Evolutionary conservation across 2,329 filamentous ascomycete species (phyloP), one percentile per base, ranked within the genome.

Genomic region (Neopestalotiopsis rosae): DNA sequence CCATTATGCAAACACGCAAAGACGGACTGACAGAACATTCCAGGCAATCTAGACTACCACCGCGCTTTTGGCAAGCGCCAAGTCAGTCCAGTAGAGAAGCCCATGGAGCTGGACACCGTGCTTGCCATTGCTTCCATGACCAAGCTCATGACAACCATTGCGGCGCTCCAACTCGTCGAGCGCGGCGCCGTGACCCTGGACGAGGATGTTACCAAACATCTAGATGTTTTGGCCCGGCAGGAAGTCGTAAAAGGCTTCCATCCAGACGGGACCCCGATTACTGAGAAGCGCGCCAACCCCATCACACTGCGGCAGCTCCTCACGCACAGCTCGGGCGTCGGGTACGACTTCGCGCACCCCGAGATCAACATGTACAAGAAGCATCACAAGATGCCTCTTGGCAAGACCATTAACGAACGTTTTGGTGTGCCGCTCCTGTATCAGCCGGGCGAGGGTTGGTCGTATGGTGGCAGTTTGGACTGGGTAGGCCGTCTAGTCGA

Each of bases 231-330:
- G 4, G 81, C 79, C 5, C 68, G 72, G 2, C 81, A 83, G 61
- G 76, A 81, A 12, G 78, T 88, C 59, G 70, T 88, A 2, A 79
- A 75, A 4, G 84, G 82, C 3, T 84, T 86, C 70, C 73, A 77
- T 28, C 77, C 79, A 0, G 79, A 78, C 40, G 79, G 79, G 52
- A 74, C 76, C 6, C 76, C 81, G 4, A 67, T 78, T 9, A 71
- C 77, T 5, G 74, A 74, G 10, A 69, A 74, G 9, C 76, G 78
- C 14, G 65, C 59, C 13, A 72, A 73, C 0, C 77, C 79, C 14
- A 81, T 88, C 65, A 86, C 83, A 4, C 75, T 87, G 5, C 76
- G 79, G n/a, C 81, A 83, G 52, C 78, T 88, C 2, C 78, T 88
- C 4, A 83, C 82, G 1, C 86, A 88, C 71, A 82, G 80, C 34